Conservation (phyloP, 1,139 yeast genomes). For the Chernovozyma aurita region DNA sequence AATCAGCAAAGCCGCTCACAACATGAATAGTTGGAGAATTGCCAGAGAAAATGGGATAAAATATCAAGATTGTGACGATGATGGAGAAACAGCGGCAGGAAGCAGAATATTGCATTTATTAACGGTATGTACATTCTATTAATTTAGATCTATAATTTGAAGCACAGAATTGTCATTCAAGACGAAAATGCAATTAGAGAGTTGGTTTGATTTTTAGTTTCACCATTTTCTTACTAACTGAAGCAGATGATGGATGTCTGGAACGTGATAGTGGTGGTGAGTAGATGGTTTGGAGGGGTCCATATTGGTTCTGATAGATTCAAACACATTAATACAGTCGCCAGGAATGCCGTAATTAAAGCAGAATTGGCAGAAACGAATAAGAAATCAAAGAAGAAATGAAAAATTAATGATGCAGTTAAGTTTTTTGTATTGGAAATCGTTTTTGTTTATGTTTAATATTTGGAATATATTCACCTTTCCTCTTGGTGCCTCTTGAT, state of each 20-base stretch:
- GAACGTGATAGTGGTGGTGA: constrained; percentile 83
- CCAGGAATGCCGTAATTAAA: constrained; percentile 73
- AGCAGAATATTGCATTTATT: constrained; percentile 76
- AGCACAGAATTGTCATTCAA: too few relatives aligned
- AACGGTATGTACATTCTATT: constrained; percentile 38
- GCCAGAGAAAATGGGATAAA: constrained; percentile 47
- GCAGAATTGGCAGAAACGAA: constrained; percentile 44
- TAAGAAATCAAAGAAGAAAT: constrained; percentile 11
- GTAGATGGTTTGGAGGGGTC: constrained; percentile 92
- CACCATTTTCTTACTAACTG: constrained; percentile 19
- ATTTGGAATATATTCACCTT: constrained; percentile 13
- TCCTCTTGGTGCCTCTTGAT: constrained; percentile 11
- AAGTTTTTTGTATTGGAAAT: constrained; percentile 5
- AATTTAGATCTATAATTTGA: neutral
- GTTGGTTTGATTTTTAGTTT: constrained; percentile 1
- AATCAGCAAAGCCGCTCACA: constrained; percentile 67
- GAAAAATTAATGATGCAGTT: constrained; percentile 12
- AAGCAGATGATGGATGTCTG: constrained; percentile 66
- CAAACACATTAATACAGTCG: constrained; percentile 86
- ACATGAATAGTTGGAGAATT: constrained; percentile 85
- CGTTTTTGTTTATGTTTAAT: constrained; percentile 17
- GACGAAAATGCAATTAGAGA: neutral
- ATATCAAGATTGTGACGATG: constrained; percentile 89
- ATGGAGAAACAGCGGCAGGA: constrained; percentile 97
- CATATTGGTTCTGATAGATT: constrained; percentile 92